These are phyloP conservation scores for Sarcodon sp. DNA, from an alignment of 768 basidiomycete species.

Conservation along the genomic window DNA sequence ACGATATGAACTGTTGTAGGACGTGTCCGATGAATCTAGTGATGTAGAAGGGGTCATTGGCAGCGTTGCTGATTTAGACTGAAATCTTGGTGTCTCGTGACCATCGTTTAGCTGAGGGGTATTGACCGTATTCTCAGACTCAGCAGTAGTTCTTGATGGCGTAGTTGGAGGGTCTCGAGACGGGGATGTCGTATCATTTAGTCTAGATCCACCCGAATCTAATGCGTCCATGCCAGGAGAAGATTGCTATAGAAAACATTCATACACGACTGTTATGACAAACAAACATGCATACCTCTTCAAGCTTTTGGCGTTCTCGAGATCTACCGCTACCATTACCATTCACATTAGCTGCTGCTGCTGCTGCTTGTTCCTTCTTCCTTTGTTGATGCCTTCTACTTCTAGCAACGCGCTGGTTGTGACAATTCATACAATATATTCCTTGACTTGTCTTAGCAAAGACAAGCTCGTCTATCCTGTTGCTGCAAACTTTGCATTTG, in stretches of 20 bases:
- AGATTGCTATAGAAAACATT: not conserved
- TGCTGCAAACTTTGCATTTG: constrained; percentile 91
- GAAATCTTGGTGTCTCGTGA: not conserved
- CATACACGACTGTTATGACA: not conserved
- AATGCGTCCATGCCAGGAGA: constrained; percentile 18
- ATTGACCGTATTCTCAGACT: not conserved
- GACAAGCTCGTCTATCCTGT: constrained; percentile 93
- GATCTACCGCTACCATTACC: constrained; percentile 11
- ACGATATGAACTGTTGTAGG: too few relatives aligned
- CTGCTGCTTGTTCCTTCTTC: constrained; percentile 30
- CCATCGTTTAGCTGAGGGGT: not conserved
- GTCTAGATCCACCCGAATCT: not conserved
- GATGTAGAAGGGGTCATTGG: too few relatives aligned
- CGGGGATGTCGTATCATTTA: not conserved
- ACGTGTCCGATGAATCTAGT: too few relatives aligned
- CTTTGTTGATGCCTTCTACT: constrained; percentile 76
- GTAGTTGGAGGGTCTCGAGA: not conserved
- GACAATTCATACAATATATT: constrained; percentile 98
- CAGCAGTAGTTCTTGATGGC: not conserved
- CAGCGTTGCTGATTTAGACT: too few relatives aligned
- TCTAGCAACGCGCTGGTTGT: constrained; percentile 93
- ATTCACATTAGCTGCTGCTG: constrained; percentile 11
- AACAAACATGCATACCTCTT: constrained; percentile 18
- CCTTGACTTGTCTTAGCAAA: constrained; percentile 98
- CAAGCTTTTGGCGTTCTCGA: constrained; percentile 16